phyloP scores from a whole-genome alignment of 352 stramenopile species.

The Globisporangium carolinianum region DNA sequence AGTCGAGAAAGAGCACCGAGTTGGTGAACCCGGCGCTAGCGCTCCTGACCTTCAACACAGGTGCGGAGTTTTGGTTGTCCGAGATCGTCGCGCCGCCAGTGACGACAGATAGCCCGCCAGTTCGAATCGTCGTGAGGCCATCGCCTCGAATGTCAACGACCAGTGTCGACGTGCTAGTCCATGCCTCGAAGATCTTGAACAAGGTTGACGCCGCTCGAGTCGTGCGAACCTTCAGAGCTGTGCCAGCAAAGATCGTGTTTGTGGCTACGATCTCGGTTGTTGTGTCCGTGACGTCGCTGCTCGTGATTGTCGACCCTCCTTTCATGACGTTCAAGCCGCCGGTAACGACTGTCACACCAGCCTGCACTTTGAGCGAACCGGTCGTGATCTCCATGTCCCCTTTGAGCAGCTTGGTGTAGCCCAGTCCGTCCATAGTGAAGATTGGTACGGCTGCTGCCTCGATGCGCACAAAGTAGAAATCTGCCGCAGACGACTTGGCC shows the following conservation, averaged over 20 bases:
- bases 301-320: constrained; percentile 28
- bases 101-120: constrained; percentile 27
- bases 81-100: constrained; percentile 35
- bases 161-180: constrained; percentile 16
- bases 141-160: constrained; percentile 39
- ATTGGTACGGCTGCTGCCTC: constrained; percentile 35
- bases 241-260: constrained; percentile 24
- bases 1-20: constrained; percentile 6
- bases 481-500: constrained; percentile 34
- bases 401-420: constrained; percentile 38
- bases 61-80: constrained; percentile 13
- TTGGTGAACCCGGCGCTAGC: constrained; percentile 18
- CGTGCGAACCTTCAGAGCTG: constrained; percentile 25
- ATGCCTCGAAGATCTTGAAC: constrained; percentile 44
- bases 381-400: constrained; percentile 49
- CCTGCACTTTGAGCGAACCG: constrained; percentile 41
- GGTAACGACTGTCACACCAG: constrained; percentile 24
- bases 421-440: constrained; percentile 47
- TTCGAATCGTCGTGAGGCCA: constrained; percentile 38
- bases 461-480: constrained; percentile 66
- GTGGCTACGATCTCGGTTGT: constrained; percentile 34
- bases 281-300: constrained; percentile 8
- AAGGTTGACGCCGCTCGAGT: constrained; percentile 10
- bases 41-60: constrained; percentile 24
- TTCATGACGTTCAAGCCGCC: constrained; percentile 29